A percentile compares a stretch with the other conserved stretches of the same genome.
phyloP scores from a whole-genome alignment of 768 basidiomycete genomes.

The Serendipita sp. region DNA sequence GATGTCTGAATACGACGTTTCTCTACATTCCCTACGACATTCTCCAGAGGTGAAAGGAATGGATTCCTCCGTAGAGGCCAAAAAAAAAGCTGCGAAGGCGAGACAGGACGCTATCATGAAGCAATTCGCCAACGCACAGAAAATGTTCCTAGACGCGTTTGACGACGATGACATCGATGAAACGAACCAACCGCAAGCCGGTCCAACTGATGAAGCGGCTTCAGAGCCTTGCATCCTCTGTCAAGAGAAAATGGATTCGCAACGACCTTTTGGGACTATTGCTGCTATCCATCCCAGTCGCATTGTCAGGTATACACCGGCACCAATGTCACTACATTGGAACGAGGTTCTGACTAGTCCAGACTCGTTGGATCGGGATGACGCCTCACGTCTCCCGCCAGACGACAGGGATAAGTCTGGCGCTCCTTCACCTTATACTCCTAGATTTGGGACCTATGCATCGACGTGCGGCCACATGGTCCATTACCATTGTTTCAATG shows the following conservation, averaged over 20 bases:
- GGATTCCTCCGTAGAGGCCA: slow-evolving; percentile 39
- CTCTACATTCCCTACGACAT: slow-evolving; percentile 33
- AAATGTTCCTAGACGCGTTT: slow-evolving; percentile 66
- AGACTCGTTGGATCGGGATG: slow-evolving; percentile 43
- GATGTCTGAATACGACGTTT: slow-evolving; percentile 40
- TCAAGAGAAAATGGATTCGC: slow-evolving; percentile 73
- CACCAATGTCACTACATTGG: slow-evolving; percentile 28
- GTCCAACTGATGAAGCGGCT: slow-evolving; percentile 26
- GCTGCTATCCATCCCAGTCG: slow-evolving; percentile 81
- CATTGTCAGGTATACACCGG: slow-evolving; percentile 62
- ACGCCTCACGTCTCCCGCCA: slow-evolving; percentile 15
- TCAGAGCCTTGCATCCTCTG: slow-evolving; percentile 86
- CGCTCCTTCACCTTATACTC: background rate
- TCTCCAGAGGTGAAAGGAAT: slow-evolving; percentile 21
- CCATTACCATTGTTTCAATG: slow-evolving; percentile 89
- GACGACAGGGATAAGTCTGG: slow-evolving; percentile 21
- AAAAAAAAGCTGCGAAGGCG: slow-evolving; percentile 73
- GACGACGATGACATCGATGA: slow-evolving; percentile 49
- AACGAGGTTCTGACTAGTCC: slow-evolving; percentile 56
- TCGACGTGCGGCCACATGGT: slow-evolving; percentile 94
- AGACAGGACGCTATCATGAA: slow-evolving; percentile 90
- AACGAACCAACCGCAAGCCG: slow-evolving; percentile 26
- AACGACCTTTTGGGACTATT: slow-evolving; percentile 67
- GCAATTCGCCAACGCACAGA: slow-evolving; percentile 88
- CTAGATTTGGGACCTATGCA: slow-evolving; percentile 70